Conservation (phyloP, 1,284 basidiomycete species). For the Ceratobasidium sp. region DNA sequence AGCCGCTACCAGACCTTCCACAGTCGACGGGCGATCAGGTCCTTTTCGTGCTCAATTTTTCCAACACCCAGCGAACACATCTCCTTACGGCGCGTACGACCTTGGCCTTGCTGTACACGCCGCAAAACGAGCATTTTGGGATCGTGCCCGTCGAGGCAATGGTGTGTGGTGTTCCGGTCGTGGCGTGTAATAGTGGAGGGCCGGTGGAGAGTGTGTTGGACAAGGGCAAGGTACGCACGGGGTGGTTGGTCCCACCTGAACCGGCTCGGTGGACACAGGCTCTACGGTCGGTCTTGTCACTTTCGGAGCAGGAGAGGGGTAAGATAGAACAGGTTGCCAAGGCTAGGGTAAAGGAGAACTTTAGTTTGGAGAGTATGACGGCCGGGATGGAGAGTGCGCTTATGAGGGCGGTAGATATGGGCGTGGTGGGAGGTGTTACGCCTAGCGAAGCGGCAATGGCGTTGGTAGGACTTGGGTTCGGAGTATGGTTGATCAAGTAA, state of each 20-base stretch:
- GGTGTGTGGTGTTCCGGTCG: constrained; percentile 87
- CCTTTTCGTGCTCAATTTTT: constrained; percentile 87
- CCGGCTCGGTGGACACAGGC: constrained; percentile 72
- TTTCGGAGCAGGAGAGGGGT: constrained; percentile 57
- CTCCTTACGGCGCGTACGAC: constrained; percentile 69
- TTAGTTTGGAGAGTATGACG: constrained; percentile 71
- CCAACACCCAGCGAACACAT: constrained; percentile 76
- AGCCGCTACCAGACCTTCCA: constrained; percentile 43
- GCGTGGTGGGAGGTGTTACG: constrained; percentile 62
- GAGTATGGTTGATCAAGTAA: constrained; percentile 1
- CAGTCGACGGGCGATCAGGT: constrained; percentile 57
- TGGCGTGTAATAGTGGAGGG: constrained; percentile 90
- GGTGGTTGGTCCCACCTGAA: constrained; percentile 74
- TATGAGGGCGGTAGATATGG: constrained; percentile 54
- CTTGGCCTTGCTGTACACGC: constrained; percentile 86
- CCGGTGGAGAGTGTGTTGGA: constrained; percentile 89
- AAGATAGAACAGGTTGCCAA: constrained; percentile 63
- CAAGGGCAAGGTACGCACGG: constrained; percentile 50
- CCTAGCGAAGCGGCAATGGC: constrained; percentile 25
- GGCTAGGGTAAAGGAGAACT: constrained; percentile 62
- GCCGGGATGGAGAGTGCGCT: constrained; percentile 67
- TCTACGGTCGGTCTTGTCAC: constrained; percentile 63
- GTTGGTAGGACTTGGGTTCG: background rate
- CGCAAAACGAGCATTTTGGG: constrained; percentile 95
- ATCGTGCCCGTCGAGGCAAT: constrained; percentile 97